Base-by-base conservation (phyloP, 106 monocot species). In the Dendrobium catenatum region DNA sequence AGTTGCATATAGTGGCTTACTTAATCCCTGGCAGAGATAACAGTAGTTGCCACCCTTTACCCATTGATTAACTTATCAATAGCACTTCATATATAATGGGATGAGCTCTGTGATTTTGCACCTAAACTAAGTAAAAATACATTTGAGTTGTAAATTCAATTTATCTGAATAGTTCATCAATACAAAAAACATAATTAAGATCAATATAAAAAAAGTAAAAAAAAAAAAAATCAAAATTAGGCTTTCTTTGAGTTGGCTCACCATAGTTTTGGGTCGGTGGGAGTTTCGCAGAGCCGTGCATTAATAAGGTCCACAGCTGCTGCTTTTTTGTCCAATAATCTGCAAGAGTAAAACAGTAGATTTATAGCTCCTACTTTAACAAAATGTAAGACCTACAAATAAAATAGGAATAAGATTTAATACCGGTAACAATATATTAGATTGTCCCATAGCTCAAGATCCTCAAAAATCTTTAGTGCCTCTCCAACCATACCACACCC, bases 391-490 rank as follows among this genome's bases (percentile, higher is more conserved):
- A 56, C 33, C 29, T 41, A 44, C 49, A 81, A 78, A 77, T 31
- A 19, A 49, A 75, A 44, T 51, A 51, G 13, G 51, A 51, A 51
- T 15, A 51, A 15, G n/a, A 44, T 13, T 20, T 74, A 43, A 79
- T 93, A 99, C 98, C 87, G 75, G 41, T 99, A 99, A 78, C 99
- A 99, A 81, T 89, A 80, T 48, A 99, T 99, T 40, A 95, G 85
- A 83, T 91, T 90, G 79, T 95, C 91, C 99, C 99, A 99, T 68
- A 99, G 85, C 84, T 99, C 93, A 82, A 99, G 99, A 77, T 99
- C 99, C 84, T 95, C 93, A 86, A 95, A 95, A 81, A 89, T 90
- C 77, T 84, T 86, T 3, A 99, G 82, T 48, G 99, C 99, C 85
- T 99, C 99, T 17, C 91, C 89, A 82, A 89, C 80, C 83, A 99